phyloP scores from a whole-genome alignment of 1,284 basidiomycete genomes.

The Tylopilus microsporus region DNA sequence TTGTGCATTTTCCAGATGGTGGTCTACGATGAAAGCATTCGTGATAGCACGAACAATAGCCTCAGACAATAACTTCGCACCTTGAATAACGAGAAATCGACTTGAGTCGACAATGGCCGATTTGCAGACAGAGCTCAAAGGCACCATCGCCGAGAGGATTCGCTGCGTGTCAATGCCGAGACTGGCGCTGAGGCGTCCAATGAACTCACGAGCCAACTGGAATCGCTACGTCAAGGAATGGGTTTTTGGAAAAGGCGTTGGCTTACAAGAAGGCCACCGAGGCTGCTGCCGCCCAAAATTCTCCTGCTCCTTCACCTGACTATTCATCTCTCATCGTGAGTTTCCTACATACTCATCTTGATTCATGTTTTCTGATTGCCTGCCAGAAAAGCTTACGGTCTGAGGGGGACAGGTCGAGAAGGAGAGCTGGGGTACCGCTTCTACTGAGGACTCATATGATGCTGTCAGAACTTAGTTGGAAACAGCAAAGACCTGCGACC shows the following conservation, averaged over 20 bases:
- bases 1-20: slow-evolving; percentile 22
- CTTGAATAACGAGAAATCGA: slow-evolving; percentile 35
- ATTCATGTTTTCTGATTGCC: slow-evolving; percentile 8
- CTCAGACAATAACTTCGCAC: slow-evolving; percentile 31
- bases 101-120: slow-evolving; percentile 32
- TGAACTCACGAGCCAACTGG: slow-evolving; percentile 36
- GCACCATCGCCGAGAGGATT: slow-evolving; percentile 33
- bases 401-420: slow-evolving; percentile 42
- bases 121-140: slow-evolving; percentile 33
- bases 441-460: slow-evolving; percentile 27
- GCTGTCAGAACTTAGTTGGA: slow-evolving; percentile 46
- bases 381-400: slow-evolving; percentile 49
- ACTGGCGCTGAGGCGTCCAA: slow-evolving; percentile 21
- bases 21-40: slow-evolving; percentile 33
- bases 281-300: slow-evolving; percentile 7
- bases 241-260: slow-evolving; percentile 38
- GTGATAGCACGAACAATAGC: slow-evolving; percentile 29
- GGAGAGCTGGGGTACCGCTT: not conserved
- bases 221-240: slow-evolving; percentile 42
- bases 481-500: slow-evolving; percentile 43
- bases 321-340: slow-evolving; percentile 45
- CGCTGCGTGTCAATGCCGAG: slow-evolving; percentile 19
- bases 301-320: slow-evolving; percentile 26
- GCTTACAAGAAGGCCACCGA: slow-evolving; percentile 37
- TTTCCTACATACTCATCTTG: slow-evolving; percentile 4